Base-by-base conservation (phyloP, 148 eudicot genomes). In the Rhododendron molle region DNA sequence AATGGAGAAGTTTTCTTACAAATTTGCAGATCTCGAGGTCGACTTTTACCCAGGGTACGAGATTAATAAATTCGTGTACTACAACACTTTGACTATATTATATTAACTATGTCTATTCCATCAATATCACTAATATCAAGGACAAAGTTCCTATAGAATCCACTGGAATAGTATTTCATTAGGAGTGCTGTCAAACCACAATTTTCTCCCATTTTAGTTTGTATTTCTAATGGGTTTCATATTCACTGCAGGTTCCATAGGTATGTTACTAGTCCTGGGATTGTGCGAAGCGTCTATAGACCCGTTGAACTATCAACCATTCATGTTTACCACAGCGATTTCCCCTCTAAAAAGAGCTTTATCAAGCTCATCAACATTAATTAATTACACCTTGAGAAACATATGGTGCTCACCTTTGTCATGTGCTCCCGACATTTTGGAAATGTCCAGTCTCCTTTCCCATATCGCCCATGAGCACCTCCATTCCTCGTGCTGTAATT, bases 391-490 rank as follows among this genome's bases (percentile, higher is more conserved):
- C 50, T 23, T 54, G 30, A 85, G 28, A 76, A 82, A 49, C 43
- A 88, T 23, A 86, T 6, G 78, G 85, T 43, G 90, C 94, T 87
- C 89, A 78, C 99, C 90, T 90, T 91, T 72, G 90, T 84, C 99
- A 97, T 94, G 89, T 91, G 98, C 86, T 97, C 98, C 79, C 98
- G 95, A 58, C 96, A 97, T 93, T 97, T 95, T 65, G 89, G 88
- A 90, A 94, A 97, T 86, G 96, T 86, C 99, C 99, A 97, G 85
- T 97, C 99, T 89, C 93, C 98, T 76, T 47, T 86, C 88, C 99
- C 98, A 86, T 97, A 97, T 73, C 98, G 93, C 67, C 98, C 99
- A 92, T 97, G 99, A 87, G 99, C 98, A 85, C 99, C 99, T 85
- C 99, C 99, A 91, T 87, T 94, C 86, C 99, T 92, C 47, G 93